Evolutionary conservation across 2,329 filamentous ascomycete species (phyloP), one percentile per base, ranked within the genome.

Genomic region (Periconia sp.): DNA sequence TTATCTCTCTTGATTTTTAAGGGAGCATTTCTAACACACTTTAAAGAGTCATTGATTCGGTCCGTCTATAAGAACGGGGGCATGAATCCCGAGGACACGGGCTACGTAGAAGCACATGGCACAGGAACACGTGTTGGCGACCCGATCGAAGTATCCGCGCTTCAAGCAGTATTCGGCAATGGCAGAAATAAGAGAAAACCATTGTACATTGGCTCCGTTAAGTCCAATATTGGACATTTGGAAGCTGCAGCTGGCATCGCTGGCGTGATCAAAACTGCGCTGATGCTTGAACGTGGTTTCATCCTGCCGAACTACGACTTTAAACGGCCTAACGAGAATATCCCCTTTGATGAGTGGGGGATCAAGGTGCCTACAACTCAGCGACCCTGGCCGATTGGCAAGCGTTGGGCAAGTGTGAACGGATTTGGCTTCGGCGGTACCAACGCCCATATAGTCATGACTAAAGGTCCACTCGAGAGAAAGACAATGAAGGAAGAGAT

Each of bases 51-150:
- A 1, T 43, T 65, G 6, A 59, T 63, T 5, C 46, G 57, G 1
- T 46, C 48, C 3, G 54, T 59, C 8, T 65, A 65, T 16, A 36
- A 39, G 4, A 48, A 50, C 5, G 57, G 40, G 1, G 61, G 54
- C 2, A 52, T 66, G 41, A 48, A 63, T 39, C 57, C 56, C 10
- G 32, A 36, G 6, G 50, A 58, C 17, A 65, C 61, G 4, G 55
- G 47, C 4, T 66, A 65, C 11, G 51, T 66, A 4, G 63, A 67
- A 26, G 62, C 61, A 3, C 63, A 67, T 38, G 63, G 82, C 4
- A 85, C 82, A 0, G 82, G 82, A 4, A 85, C 82, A 0, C 74
- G 77, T 23, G 79, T 78, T 13, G 59, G 62, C 2, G 67, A 70
- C 36, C 58, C 63, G 1, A 57, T 67, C 5, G 64, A 69, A 35